Evolutionary conservation across 176 grass and related monocot genomes (phyloP), one percentile per base, ranked within the genome.

Genomic region (Calamus simplicifolius): DNA sequence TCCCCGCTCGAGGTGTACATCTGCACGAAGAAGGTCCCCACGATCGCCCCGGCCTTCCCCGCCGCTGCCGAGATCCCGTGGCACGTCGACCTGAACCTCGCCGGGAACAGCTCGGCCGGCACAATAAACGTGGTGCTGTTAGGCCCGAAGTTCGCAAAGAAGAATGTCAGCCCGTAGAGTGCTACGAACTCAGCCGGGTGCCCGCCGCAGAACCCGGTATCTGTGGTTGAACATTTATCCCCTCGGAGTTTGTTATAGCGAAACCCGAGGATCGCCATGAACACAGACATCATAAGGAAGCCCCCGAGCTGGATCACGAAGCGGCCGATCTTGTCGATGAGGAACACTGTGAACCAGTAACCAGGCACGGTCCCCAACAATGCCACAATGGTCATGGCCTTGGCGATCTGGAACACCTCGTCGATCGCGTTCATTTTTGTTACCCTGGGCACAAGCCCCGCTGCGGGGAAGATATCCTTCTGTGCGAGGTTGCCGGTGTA

Each of bases 401-500:
- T 76, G 0, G 87, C 59, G 56, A 90, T 76, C 14, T 50, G 66
- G 78, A 62, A 85, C 29, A 85, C 71, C 71, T 90, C 87, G 38
- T 85, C 67, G 15, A 90, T 69, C 18, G 87, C 75, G 76, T 51
- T 79, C 82, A 90, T 85, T 21, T 71, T 76, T 3, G 0, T 4
- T 0, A 71, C 70, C 67, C 79, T 76, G 1, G 86, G 74, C 52
- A 87, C 73, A 0, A 43, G 35, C 7, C 84, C 84, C 84, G 54
- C 73, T 64, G 70, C 81, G 75, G 51, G 27, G 77, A 88, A 94
- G 73, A 88, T 94, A 72, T 93, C 89, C 70, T 93, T 93, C 56
- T 93, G 84, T 66, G 84, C 84, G 0, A 95, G 85, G 77, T 88
- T 94, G 73, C 87, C 77, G 63, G 80, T 88, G 77, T 93, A 93